Base-by-base conservation (phyloP, 2,329 filamentous ascomycete species). In the Hypoxylon sp. region DNA sequence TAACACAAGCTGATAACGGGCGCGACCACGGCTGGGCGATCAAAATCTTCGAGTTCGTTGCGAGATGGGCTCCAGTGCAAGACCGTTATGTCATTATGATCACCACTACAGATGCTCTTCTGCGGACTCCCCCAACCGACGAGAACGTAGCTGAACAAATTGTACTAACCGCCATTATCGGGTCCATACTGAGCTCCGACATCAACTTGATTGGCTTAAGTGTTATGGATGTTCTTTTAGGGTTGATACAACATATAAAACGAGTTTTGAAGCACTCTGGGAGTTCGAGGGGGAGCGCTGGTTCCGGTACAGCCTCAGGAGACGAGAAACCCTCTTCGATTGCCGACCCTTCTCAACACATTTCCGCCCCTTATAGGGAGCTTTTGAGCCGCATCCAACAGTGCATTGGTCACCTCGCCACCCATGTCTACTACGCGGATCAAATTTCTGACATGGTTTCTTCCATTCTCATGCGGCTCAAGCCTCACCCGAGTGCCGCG, bases 371-470 rank as follows among this genome's bases (percentile, higher is more conserved):
- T 63, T 86, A 90, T 54, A 85, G 86, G 69, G 86, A 90, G 72
- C 84, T 98, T 14, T 82, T 97, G 29, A 80, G 84, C 35, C 88
- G 90, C 33, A 86, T 98, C 14, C 91, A 96, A 78, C 86, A 88
- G 73, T 97, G 93, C 80, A 94, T 98, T 68, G 94, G 94, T n/a
- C 90, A 94, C 77, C 84, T 99, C 29, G 94, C 94, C 2, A 97
- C 93, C 0, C 96, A 99, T 77, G 91, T 98, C 33, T 99, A 99
- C 83, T 99, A 99, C 78, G 93, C 93, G 1, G 95, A 98, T 74
- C 96, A 99, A 80, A 93, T 98, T 61, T 90, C 92, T 1, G 96
- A 99, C 80, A 98, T 98, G 94, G 90, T 98, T 57, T 87, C 90
- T 19, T 90, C 93, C 0, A 91, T 98, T 48, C 82, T 98, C 14